Base-by-base conservation (phyloP, 768 basidiomycete genomes). In the Holtermannia corniformis region DNA sequence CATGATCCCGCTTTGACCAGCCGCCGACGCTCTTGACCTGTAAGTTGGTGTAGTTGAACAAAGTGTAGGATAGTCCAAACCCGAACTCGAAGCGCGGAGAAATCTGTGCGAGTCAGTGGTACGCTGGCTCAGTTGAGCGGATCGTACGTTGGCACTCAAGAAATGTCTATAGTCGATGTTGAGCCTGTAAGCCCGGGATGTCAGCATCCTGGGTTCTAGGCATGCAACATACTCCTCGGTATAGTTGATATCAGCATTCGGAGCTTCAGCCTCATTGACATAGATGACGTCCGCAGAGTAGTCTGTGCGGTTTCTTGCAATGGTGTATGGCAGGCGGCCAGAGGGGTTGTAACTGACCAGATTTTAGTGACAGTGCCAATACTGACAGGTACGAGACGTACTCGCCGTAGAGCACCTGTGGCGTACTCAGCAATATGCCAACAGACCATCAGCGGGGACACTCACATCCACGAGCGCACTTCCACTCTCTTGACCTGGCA, bases 1-100 rank as follows among this genome's bases (percentile, higher is more conserved):
- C 47, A 22, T 46, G 52, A 24, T 37, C 54, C 37, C 50, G 41
- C 43, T 25, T 53, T 37, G 3, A 24, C 27, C 23, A 27, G 16
- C 40, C 51, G 13, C 22, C 52, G 32, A 50, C 3, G 19, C 40
- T 44, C 10, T 28, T 47, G 32, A 86, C 72, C 2, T 75, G 58
- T 11, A 91, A 73, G 26, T 78, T 73, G 41, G 77, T 80, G 68
- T 88, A 92, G 26, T 78, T 71, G 70, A 92, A 96, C 1, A 73
- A 78, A 37, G 91, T 85, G 75, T 95, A 96, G 51, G 82, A 85
- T 64, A 92, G 69, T 0, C 91, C 91, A 66, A 82, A 92, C 3
- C 91, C 91, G 68, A 96, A 96, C 64, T 87, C 86, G 63, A 81
- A 71, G 25, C 70, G 58, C 0, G 71, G 70, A 12, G 54, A 59